A percentile compares a stretch with the other conserved stretches of the same genome.
Evolutionary conservation across 352 stramenopile species (phyloP).

Genomic region (Blastocystis sp.): DNA sequence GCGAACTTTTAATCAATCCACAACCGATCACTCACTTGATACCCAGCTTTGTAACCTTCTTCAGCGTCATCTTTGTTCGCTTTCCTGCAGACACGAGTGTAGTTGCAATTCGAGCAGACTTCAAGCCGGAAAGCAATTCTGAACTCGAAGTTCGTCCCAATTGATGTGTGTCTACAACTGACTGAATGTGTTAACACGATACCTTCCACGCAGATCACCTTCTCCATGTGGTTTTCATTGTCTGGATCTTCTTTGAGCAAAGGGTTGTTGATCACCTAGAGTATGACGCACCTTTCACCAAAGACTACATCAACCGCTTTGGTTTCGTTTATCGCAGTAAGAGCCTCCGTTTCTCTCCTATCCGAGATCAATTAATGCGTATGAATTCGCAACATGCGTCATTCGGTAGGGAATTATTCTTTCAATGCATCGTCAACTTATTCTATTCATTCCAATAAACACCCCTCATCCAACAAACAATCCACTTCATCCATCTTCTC

Average conservation of each 20-base stretch:
- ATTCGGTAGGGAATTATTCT: neutral
- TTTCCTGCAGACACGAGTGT: neutral
- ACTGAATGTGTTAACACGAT: neutral
- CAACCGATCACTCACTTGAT: neutral
- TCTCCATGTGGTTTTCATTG: neutral
- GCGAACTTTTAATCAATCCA: neutral
- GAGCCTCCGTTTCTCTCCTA: no score
- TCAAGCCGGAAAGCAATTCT: neutral
- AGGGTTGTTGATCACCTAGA: slow-evolving; percentile 8
- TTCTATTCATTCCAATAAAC: neutral
- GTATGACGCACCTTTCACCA: no score
- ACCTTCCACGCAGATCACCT: neutral
- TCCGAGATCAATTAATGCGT: no score
- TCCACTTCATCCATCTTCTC: slow-evolving; percentile 25
- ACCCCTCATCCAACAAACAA: neutral
- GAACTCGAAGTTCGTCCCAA: neutral
- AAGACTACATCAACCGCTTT: no score
- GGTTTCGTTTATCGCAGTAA: no score
- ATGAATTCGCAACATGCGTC: no score
- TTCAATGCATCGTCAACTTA: neutral
- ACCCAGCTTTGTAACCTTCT: neutral
- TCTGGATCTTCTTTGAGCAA: neutral
- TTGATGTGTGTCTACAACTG: neutral
- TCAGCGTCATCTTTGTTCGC: neutral
- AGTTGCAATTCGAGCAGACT: neutral